Base-by-base conservation (phyloP, 2,329 filamentous ascomycete genomes). In the Fusarium transvaalense region DNA sequence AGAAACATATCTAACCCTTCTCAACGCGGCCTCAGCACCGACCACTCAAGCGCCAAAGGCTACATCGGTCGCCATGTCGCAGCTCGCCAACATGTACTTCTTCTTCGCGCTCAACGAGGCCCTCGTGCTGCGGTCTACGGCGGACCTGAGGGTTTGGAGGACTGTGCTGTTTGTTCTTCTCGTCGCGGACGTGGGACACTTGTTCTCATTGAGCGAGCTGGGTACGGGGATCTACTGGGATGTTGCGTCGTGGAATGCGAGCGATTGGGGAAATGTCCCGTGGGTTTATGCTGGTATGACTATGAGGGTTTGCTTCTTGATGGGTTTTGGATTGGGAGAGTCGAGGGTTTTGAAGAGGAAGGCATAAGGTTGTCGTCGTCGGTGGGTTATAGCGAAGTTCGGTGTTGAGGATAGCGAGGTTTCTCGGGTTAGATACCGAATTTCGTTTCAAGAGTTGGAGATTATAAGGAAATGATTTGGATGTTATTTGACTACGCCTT, bases 61-160 rank as follows among this genome's bases (percentile, higher is more conserved):
- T 39, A 91, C 90, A 2, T 85, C 87, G 12, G 87, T 94, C 61
- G 88, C 88, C 39, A 82, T 94, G 72, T 88, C 89, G 19, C 92
- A 95, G 80, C 85, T 95, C 32, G 91, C 90, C 42, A 94, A 93
- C 78, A 82, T 94, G 66, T 95, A 94, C 80, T 78, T 94, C 38
- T 86, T 92, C 60, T 92, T 94, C 78, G 88, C 91, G 56, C 79
- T 95, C 74, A 93, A 91, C 80, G 92, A 96, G 80, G 91, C 91
- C 3, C 79, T 93, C 25, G 89, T 95, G 14, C 84, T 95, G 68
- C 89, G 92, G 41, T 84, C 86, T 17, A 92, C 92, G 9, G 81
- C 82, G 50, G 89, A 94, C 79, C 75, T 90, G 34, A 82, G 83
- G 25, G 91, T 95, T 59, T 95, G 92, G 92, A 84, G 82, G 68